These are phyloP conservation scores for Calocera cornea DNA, from an alignment of 768 basidiomycete species.

Conservation along the genomic window DNA sequence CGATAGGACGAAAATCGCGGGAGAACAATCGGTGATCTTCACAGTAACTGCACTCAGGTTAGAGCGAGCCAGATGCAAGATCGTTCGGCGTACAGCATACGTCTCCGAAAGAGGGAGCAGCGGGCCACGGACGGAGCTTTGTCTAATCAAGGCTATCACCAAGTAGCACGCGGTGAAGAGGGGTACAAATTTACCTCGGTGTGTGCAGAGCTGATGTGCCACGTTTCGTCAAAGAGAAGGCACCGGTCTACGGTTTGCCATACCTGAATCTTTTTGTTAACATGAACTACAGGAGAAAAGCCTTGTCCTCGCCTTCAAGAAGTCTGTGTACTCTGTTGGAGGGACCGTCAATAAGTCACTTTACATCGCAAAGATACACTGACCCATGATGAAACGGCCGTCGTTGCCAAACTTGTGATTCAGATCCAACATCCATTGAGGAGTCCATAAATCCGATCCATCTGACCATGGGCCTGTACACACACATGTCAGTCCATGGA, in stretches of 20 bases:
- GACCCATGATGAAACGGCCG: constrained; percentile 42
- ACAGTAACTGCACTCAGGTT: neutral
- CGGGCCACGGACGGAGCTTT: neutral
- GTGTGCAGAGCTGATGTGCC: neutral
- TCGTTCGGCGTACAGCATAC: neutral
- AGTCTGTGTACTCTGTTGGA: neutral
- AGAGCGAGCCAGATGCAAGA: neutral
- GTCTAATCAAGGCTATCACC: neutral
- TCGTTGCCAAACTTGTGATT: constrained; percentile 38
- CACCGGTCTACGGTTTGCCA: neutral
- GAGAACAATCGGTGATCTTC: neutral
- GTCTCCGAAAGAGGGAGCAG: neutral
- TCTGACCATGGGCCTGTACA: constrained; percentile 34
- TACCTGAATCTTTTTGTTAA: neutral
- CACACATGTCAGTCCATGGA: neutral
- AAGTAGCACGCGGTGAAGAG: neutral
- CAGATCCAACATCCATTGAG: constrained; percentile 36
- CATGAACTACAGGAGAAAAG: neutral
- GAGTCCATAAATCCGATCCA: constrained; percentile 44
- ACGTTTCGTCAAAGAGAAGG: neutral
- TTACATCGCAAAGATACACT: neutral
- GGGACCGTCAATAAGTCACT: neutral
- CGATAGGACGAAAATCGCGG: neutral
- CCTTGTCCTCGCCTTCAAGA: neutral
- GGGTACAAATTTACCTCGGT: neutral